phyloP scores from a whole-genome alignment of 768 basidiomycete species.

The Agaricus sinodeliciosus region DNA sequence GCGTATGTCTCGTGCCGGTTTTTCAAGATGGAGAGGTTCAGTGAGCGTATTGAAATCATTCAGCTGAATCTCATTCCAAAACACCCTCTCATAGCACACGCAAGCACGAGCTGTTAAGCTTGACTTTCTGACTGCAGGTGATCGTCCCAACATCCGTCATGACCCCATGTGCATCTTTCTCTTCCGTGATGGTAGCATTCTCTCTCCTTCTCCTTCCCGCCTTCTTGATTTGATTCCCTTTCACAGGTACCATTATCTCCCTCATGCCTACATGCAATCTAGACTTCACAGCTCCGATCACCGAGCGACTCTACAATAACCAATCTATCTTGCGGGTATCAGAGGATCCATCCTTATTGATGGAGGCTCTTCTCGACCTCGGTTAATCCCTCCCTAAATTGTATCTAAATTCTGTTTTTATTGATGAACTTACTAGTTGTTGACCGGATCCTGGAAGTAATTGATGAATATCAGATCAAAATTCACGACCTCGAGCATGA shows the following conservation, averaged over 20 bases:
- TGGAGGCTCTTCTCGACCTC: constrained; percentile 55
- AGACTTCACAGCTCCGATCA: constrained; percentile 48
- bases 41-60: constrained; percentile 11
- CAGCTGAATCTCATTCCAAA: neutral
- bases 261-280: constrained; percentile 40
- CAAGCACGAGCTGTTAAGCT: constrained; percentile 20
- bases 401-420: neutral
- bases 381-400: constrained; percentile 17
- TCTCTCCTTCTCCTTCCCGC: neutral
- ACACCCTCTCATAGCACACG: neutral
- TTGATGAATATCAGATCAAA: constrained; percentile 60
- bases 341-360: constrained; percentile 54
- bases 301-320: constrained; percentile 43
- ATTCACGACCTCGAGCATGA: constrained; percentile 52
- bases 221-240: neutral
- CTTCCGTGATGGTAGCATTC: constrained; percentile 42
- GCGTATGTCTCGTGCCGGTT: constrained; percentile 15
- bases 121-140: constrained; percentile 33
- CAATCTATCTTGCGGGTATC: constrained; percentile 58
- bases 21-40: constrained; percentile 18
- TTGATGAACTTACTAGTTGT: constrained; percentile 34
- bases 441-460: constrained; percentile 56
- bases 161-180: constrained; percentile 63
- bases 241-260: constrained; percentile 51
- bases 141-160: constrained; percentile 49